These are phyloP conservation scores for Globisporangium paroecandrum DNA, from an alignment of 352 stramenopile genomes.

Conservation along the genomic window DNA sequence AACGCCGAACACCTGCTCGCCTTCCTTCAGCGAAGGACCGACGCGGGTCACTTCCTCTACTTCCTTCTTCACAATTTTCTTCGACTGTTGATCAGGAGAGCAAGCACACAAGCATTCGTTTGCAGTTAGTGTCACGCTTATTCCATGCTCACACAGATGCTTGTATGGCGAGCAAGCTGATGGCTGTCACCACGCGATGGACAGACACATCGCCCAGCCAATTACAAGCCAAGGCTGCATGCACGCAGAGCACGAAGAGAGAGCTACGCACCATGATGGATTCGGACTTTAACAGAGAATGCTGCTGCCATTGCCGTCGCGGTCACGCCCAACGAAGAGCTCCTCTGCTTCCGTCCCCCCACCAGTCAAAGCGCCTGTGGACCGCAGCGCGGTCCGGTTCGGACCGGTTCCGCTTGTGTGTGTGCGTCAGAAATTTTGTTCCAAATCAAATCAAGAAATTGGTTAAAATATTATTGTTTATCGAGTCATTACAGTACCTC, in stretches of 20 bases:
- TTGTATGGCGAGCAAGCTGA: not conserved
- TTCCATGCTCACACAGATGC: not conserved
- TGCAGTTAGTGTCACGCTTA: not conserved
- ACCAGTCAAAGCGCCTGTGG: slow-evolving; percentile 23
- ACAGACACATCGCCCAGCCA: not conserved
- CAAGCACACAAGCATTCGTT: not conserved
- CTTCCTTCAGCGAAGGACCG: slow-evolving; percentile 93
- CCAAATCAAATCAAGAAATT: too few relatives aligned
- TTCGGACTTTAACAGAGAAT: slow-evolving; percentile 84
- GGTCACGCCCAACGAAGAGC: not conserved
- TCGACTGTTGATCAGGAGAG: slow-evolving; percentile 38
- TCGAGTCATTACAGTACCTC: too few relatives aligned
- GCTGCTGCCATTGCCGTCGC: slow-evolving; percentile 8
- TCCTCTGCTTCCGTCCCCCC: not conserved
- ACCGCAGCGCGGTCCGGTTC: not conserved
- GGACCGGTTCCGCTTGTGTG: not conserved
- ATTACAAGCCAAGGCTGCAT: not conserved
- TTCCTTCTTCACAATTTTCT: slow-evolving; percentile 86
- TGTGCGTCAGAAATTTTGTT: not conserved
- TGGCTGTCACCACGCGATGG: not conserved
- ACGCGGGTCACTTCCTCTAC: slow-evolving; percentile 92
- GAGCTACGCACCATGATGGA: slow-evolving; percentile 75
- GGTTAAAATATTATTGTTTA: too few relatives aligned
- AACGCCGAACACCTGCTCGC: slow-evolving; percentile 99
- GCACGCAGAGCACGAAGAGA: not conserved